Evolutionary conservation across 352 stramenopile species (phyloP).

Genomic region (Phytophthora melonis): DNA sequence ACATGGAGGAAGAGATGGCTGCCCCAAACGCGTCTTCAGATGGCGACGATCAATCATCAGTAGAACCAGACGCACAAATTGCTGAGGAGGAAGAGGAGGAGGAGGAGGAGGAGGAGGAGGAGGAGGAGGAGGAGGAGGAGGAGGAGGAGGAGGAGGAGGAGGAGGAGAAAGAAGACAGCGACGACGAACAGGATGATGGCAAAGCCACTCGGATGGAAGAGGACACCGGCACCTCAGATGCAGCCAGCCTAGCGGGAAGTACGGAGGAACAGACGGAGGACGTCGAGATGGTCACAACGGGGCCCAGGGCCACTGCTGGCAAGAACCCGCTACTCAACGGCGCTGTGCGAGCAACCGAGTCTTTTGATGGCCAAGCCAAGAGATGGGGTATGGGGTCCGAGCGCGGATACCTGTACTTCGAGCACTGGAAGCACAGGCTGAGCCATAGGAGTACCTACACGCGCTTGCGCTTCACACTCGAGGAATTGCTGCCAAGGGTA

Average conservation of each 20-base stretch:
- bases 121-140: constrained; percentile 11
- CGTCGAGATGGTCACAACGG: background rate
- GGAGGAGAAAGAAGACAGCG: constrained; percentile 1
- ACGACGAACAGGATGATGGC: background rate
- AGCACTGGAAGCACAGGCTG: constrained; percentile 59
- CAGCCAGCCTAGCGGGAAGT: background rate
- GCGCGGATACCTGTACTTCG: constrained; percentile 49
- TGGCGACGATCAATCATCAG: background rate
- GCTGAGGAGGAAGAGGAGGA: constrained; percentile 15
- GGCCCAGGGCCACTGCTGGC: background rate
- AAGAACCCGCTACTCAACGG: constrained; percentile 43
- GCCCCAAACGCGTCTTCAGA: background rate
- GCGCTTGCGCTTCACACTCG: constrained; percentile 52
- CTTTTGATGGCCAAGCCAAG: constrained; percentile 51
- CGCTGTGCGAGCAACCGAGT: constrained; percentile 30
- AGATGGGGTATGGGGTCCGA: background rate
- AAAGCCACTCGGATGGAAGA: constrained; percentile 1
- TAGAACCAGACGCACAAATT: constrained; percentile 16
- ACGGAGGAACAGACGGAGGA: background rate
- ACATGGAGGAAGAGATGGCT: background rate
- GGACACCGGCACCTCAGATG: background rate
- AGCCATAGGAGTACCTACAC: constrained; percentile 40
- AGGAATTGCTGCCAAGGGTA: constrained; percentile 61
- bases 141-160: constrained; percentile 18
- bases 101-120: background rate